Percentiles rank a stretch among this genome's conserved stretches.
phyloP scores from a whole-genome alignment of 225 moss, liverwort and hornwort species.

The Rhytidiadelphus loreus region DNA sequence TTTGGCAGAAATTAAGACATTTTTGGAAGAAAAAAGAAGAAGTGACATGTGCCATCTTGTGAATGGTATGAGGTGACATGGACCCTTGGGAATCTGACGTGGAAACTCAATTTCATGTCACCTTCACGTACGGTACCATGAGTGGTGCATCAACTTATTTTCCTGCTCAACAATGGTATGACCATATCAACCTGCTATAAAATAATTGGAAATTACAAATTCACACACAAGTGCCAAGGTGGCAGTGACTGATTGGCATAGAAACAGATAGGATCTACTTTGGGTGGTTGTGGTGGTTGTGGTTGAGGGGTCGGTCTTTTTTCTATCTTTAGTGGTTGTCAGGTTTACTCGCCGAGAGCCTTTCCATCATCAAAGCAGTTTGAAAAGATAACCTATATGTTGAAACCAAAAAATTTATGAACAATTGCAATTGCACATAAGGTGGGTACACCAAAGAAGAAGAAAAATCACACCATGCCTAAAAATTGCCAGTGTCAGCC shows the following conservation, averaged over 20 bases:
- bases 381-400: background rate
- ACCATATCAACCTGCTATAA: fast-evolving
- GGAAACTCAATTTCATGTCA: no score
- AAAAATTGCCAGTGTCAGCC: no score
- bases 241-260: background rate
- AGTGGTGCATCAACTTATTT: background rate
- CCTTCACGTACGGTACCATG: no score
- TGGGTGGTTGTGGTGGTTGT: background rate
- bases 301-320: background rate
- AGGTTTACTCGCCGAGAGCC: background rate
- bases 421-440: no score
- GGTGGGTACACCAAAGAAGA: no score
- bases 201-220: background rate
- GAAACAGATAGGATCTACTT: background rate
- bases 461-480: no score
- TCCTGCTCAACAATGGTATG: background rate
- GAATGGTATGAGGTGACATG: no score
- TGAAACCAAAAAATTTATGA: background rate
- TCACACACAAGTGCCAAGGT: background rate
- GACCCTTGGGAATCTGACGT: no score
- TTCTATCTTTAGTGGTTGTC: background rate
- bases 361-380: background rate
- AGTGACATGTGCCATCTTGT: no score
- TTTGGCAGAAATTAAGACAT: no score
- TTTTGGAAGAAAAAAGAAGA: no score